These are phyloP conservation scores for Ettlia oleoabundans DNA, from an alignment of 139 green algal species.

Conservation along the genomic window DNA sequence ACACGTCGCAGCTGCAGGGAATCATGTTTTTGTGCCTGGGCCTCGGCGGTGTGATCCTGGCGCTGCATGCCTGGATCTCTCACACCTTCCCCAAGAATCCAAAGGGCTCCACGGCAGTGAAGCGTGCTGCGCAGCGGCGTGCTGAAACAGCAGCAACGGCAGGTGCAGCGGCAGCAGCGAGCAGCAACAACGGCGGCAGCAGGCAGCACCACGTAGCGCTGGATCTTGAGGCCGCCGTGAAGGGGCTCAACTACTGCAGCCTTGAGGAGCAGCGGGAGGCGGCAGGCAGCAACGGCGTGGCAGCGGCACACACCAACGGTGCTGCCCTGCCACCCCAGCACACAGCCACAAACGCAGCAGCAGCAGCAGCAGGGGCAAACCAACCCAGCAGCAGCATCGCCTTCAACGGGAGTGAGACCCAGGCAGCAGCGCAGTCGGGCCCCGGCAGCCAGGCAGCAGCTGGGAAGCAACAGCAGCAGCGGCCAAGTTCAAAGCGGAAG, in stretches of 20 bases:
- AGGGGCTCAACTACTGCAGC: conserved; percentile 48
- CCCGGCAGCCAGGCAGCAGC: not conserved
- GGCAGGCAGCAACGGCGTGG: not conserved
- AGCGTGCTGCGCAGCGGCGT: not conserved
- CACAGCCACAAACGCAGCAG: not conserved
- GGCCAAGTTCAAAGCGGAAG: conserved; percentile 16
- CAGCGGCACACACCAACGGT: not conserved
- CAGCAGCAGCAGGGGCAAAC: not conserved
- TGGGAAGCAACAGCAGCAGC: conserved; percentile 40
- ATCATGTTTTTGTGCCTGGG: conserved; percentile 48
- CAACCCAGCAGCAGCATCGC: conserved; percentile 9
- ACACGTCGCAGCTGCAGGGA: conserved; percentile 47
- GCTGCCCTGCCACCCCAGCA: conserved; percentile 18
- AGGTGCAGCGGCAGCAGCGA: not conserved
- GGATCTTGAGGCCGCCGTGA: conserved; percentile 36
- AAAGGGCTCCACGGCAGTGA: conserved; percentile 34
- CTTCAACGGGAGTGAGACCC: too few species aligned
- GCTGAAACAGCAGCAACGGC: not conserved
- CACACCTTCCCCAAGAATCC: conserved; percentile 51
- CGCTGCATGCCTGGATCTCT: conserved; percentile 55
- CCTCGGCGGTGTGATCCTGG: conserved; percentile 45
- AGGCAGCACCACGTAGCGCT: conserved; percentile 8
- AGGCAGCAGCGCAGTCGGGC: conserved; percentile 4
- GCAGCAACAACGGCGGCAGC: conserved; percentile 25
- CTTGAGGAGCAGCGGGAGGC: conserved; percentile 22